Evolutionary conservation across 305 asterid species (phyloP).

Genomic region (Fraxinus albicans): DNA sequence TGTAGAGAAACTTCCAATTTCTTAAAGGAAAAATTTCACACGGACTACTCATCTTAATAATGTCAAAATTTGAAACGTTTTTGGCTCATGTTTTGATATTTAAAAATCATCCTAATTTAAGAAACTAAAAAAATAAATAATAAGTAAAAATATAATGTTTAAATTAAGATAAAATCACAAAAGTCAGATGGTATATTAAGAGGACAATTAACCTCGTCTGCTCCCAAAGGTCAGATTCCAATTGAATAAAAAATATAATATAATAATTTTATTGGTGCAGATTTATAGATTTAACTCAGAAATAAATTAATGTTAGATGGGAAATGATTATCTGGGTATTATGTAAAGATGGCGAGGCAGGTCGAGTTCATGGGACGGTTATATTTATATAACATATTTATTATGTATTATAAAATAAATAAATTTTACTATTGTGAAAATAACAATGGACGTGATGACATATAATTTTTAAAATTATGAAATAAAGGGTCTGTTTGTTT

Average conservation of each 20-base stretch:
- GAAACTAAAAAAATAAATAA: no score
- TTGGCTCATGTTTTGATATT: no score
- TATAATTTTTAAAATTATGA: background rate
- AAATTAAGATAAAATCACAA: background rate
- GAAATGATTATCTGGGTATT: background rate
- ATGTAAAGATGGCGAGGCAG: background rate
- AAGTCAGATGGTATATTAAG: constrained; percentile 12
- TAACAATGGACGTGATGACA: no score
- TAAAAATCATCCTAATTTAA: no score
- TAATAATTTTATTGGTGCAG: background rate
- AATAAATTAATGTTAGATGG: background rate
- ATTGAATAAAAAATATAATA: background rate
- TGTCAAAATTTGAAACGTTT: no score
- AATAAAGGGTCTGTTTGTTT: no score
- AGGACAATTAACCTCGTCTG: constrained; percentile 20
- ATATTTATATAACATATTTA: background rate
- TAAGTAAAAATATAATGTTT: background rate
- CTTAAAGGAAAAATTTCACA: background rate
- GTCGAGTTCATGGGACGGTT: background rate
- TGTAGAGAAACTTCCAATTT: background rate
- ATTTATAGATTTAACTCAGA: constrained; percentile 15
- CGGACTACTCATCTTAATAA: background rate
- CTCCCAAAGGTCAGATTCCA: constrained; percentile 33
- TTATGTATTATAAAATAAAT: no score
- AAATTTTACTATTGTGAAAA: no score